These are phyloP conservation scores for Carex myosuroides DNA, from an alignment of 176 grass and related monocot species.

Conservation along the genomic window DNA sequence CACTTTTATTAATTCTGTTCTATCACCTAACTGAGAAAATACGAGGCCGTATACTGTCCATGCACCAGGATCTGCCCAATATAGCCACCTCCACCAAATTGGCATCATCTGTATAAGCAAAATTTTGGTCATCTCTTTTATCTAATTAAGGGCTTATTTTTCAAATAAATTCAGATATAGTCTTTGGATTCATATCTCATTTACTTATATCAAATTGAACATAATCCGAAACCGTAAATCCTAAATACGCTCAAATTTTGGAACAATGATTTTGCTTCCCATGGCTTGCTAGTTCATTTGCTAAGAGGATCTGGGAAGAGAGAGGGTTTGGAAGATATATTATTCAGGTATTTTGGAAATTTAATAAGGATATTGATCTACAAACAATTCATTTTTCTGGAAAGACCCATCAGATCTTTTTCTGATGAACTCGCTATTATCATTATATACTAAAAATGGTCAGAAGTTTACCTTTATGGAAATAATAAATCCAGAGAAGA, in stretches of 20 bases:
- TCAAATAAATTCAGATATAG: background rate
- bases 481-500: conserved; percentile 47
- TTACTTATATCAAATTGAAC: background rate
- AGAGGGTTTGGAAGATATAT: background rate
- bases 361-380: background rate
- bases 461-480: conserved; percentile 32
- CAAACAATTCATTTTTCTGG: background rate
- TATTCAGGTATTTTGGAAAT: background rate
- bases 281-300: background rate
- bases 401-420: background rate
- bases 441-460: background rate
- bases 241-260: background rate
- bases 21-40: conserved; percentile 38
- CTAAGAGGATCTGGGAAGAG: background rate
- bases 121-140: background rate
- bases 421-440: background rate
- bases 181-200: background rate
- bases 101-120: conserved; percentile 38
- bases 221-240: background rate
- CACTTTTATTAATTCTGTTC: conserved; percentile 16
- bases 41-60: conserved; percentile 43
- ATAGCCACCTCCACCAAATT: conserved; percentile 51
- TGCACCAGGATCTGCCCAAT: conserved; percentile 48
- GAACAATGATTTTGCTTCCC: background rate
- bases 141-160: background rate